A percentile compares a stretch with the other conserved stretches of the same genome.
Evolutionary conservation across 805 yeast genomes (phyloP).

Genomic region (Saccharomycopsis fodiens): DNA sequence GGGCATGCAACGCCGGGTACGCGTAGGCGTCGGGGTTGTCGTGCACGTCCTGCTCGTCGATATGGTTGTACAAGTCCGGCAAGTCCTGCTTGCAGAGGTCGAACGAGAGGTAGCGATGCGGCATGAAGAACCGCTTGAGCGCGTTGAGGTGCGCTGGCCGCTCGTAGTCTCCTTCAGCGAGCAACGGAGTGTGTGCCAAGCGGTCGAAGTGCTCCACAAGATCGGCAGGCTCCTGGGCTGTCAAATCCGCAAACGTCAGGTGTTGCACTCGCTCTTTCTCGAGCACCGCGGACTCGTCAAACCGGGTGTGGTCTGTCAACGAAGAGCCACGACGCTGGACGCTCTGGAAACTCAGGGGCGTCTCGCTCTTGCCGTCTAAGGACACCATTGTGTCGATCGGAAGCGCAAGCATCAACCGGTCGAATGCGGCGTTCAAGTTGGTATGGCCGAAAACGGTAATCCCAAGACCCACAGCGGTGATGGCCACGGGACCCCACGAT

Average conservation of each 20-base stretch:
- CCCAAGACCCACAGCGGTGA: constrained; percentile 59
- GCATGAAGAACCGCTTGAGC: constrained; percentile 40
- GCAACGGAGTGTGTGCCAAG: constrained; percentile 41
- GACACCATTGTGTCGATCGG: constrained; percentile 75
- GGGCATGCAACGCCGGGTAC: constrained; percentile 63
- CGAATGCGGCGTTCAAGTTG: constrained; percentile 59
- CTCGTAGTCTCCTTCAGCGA: constrained; percentile 57
- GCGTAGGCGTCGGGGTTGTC: constrained; percentile 61
- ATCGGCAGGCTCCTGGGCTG: constrained; percentile 5
- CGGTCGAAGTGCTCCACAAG: constrained; percentile 13
- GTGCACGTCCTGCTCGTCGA: constrained; percentile 36
- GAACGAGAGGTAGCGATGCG: constrained; percentile 45
- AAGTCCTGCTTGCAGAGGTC: constrained; percentile 39
- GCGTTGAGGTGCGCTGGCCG: constrained; percentile 30
- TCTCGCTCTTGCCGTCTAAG: constrained; percentile 58
- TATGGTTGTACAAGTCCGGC: constrained; percentile 54
- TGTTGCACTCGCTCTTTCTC: constrained; percentile 10
- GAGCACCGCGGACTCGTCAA: not conserved
- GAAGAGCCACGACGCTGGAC: constrained; percentile 1
- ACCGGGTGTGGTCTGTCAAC: constrained; percentile 1
- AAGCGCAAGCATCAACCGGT: constrained; percentile 45
- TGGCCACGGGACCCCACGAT: constrained; percentile 89
- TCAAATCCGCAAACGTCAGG: not conserved
- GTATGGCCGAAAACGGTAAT: constrained; percentile 64
- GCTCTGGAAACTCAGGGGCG: constrained; percentile 43